Evolutionary conservation across 176 grass and related monocot genomes (phyloP).

Genomic region (Cymbopogon citratus): DNA sequence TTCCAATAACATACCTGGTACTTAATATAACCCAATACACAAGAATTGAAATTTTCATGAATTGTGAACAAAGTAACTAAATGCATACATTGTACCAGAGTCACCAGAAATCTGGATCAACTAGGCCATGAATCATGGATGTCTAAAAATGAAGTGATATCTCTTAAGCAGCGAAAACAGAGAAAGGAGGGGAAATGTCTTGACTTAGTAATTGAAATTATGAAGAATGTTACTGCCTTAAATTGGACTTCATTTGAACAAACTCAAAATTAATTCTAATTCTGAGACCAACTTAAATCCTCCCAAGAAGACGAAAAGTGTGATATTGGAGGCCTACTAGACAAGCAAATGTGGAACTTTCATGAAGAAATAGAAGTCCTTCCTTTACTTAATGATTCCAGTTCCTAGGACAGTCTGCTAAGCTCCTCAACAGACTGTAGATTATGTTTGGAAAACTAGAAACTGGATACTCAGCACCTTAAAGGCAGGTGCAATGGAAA

Average conservation of each 20-base stretch:
- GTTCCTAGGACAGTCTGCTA: slow-evolving; percentile 12
- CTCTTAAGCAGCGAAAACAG: background rate
- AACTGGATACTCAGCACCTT: slow-evolving; percentile 5
- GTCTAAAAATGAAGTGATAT: background rate
- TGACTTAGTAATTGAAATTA: background rate
- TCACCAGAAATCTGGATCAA: background rate
- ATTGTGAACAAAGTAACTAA: background rate
- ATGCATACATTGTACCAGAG: background rate
- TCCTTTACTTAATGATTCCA: background rate
- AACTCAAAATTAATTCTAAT: background rate
- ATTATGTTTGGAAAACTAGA: slow-evolving; percentile 14
- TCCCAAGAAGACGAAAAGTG: background rate
- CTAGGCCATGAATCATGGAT: too few relatives aligned
- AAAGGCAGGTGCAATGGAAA: slow-evolving; percentile 3
- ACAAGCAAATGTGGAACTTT: background rate
- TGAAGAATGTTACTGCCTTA: background rate
- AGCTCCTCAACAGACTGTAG: background rate
- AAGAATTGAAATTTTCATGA: background rate
- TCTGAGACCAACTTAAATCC: background rate
- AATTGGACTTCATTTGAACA: background rate
- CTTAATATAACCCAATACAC: background rate
- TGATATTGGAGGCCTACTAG: background rate
- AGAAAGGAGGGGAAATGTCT: background rate
- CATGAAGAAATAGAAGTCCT: background rate
- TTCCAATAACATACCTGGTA: background rate